phyloP scores from a whole-genome alignment of 768 basidiomycete species.

The Imleria badia region DNA sequence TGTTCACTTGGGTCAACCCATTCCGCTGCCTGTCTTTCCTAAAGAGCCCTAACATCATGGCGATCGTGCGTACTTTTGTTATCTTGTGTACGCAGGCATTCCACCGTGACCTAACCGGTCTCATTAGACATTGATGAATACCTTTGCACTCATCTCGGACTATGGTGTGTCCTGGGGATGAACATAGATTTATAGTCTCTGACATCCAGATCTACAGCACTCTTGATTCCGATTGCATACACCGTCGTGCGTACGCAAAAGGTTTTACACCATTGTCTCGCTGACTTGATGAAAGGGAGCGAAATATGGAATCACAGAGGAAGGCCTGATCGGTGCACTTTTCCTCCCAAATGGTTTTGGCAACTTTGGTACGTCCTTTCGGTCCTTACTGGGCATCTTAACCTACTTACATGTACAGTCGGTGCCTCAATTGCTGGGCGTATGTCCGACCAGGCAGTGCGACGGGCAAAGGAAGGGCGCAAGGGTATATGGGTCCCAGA shows the following conservation, averaged over 20 bases:
- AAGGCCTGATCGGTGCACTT: slow-evolving; percentile 22
- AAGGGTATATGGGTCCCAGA: slow-evolving; percentile 65
- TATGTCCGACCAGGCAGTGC: slow-evolving; percentile 55
- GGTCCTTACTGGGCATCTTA: neutral
- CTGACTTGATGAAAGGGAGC: slow-evolving; percentile 43
- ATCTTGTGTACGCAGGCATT: neutral
- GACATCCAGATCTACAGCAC: slow-evolving; percentile 18
- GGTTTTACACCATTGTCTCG: neutral
- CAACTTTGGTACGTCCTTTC: slow-evolving; percentile 17
- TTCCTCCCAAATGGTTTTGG: slow-evolving; percentile 30
- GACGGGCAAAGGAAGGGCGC: slow-evolving; percentile 46
- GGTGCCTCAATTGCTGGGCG: slow-evolving; percentile 60
- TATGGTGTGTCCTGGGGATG: slow-evolving; percentile 32
- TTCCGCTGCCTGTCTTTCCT: slow-evolving; percentile 50
- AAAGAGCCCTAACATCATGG: slow-evolving; percentile 57
- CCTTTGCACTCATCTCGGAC: slow-evolving; percentile 27
- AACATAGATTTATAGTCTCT: neutral
- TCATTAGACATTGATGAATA: slow-evolving; percentile 44
- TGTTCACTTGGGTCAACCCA: slow-evolving; percentile 57
- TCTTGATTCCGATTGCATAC: slow-evolving; percentile 62
- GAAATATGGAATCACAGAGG: slow-evolving; percentile 26
- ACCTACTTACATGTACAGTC: slow-evolving; percentile 34
- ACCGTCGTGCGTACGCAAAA: slow-evolving; percentile 50
- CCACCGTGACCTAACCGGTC: neutral
- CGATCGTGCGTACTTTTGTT: slow-evolving; percentile 45